phyloP scores from a whole-genome alignment of 768 basidiomycete species.

The Thelephora aurantiotincta region DNA sequence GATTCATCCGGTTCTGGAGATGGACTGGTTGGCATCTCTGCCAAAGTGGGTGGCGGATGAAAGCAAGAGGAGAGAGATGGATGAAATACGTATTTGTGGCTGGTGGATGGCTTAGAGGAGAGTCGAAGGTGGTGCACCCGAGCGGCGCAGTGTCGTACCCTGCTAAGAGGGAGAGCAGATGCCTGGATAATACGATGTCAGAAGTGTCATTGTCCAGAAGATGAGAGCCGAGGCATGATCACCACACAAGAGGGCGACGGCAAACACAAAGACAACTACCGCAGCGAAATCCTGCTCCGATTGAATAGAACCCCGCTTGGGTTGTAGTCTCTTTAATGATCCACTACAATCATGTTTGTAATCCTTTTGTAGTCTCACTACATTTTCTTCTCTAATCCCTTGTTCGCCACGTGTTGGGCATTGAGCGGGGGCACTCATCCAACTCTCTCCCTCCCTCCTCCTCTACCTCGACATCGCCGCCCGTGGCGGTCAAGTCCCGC shows the following conservation, averaged over 20 bases:
- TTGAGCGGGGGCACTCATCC: neutral
- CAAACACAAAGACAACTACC: too few relatives aligned
- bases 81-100: conserved; percentile 7
- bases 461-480: neutral
- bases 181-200: conserved; percentile 4
- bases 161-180: neutral
- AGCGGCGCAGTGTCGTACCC: too few relatives aligned
- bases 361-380: too few relatives aligned
- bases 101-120: conserved; percentile 2
- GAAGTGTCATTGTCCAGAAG: conserved; percentile 5
- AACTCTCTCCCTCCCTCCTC: neutral
- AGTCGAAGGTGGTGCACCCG: conserved; percentile 5
- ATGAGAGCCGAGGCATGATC: too few relatives aligned
- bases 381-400: too few relatives aligned
- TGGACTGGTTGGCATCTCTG: conserved; percentile 21
- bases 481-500: neutral
- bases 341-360: too few relatives aligned
- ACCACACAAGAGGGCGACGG: too few relatives aligned
- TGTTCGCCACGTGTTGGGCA: too few relatives aligned
- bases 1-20: conserved; percentile 14
- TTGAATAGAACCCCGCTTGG: too few relatives aligned
- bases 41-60: conserved; percentile 26
- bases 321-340: neutral
- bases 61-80: conserved; percentile 19
- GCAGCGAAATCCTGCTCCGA: too few relatives aligned